phyloP scores from a whole-genome alignment of 2,329 filamentous ascomycete species.

The Neonectria magnoliae region DNA sequence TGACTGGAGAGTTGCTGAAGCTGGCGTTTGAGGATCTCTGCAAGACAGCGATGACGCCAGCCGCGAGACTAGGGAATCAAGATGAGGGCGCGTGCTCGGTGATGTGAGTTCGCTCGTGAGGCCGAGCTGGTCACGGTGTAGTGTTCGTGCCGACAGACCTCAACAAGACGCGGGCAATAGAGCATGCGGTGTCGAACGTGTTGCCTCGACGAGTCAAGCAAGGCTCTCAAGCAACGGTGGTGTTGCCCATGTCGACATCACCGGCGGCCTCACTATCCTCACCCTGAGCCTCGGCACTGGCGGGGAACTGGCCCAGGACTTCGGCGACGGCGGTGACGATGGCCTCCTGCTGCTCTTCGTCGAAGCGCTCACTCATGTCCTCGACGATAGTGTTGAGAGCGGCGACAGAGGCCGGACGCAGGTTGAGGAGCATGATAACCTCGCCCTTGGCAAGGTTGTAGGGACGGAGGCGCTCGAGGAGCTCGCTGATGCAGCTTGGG shows the following conservation, averaged over 20 bases:
- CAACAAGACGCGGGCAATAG: background rate
- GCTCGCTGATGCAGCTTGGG: constrained; percentile 59
- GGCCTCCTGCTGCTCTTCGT: constrained; percentile 65
- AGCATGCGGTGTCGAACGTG: background rate
- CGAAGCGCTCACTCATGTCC: constrained; percentile 70
- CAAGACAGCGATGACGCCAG: constrained; percentile 62
- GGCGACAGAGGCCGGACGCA: constrained; percentile 66
- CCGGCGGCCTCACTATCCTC: constrained; percentile 44
- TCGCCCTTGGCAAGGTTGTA: constrained; percentile 75
- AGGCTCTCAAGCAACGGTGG: constrained; percentile 37
- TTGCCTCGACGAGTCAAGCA: constrained; percentile 4
- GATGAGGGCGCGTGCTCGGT: constrained; percentile 64
- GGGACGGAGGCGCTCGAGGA: constrained; percentile 64
- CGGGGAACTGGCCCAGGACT: constrained; percentile 64
- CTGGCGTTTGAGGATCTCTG: constrained; percentile 70
- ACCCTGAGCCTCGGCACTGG: constrained; percentile 41
- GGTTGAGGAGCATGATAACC: constrained; percentile 74
- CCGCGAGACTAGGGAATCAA: constrained; percentile 59
- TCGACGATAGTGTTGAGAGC: constrained; percentile 72
- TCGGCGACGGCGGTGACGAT: constrained; percentile 67
- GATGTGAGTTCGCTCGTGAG: constrained; percentile 51
- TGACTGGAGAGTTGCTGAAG: constrained; percentile 67
- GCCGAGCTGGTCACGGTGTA: background rate
- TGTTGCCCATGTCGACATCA: constrained; percentile 53
- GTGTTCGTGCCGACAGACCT: background rate